Evolutionary conservation across 139 green algal genomes (phyloP).

Genomic region (Chlamydomonas sp.): DNA sequence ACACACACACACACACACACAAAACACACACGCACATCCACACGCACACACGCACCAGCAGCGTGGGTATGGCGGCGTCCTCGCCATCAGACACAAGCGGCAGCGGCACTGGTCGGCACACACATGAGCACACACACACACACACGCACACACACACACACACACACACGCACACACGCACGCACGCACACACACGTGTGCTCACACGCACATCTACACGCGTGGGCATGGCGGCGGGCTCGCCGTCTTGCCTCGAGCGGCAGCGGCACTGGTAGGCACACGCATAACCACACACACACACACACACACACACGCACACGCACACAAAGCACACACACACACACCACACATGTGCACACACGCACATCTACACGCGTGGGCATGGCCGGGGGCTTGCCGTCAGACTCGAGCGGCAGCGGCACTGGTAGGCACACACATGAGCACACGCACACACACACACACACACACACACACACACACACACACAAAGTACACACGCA

Average conservation of each 20-base stretch:
- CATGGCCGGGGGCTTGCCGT: neutral
- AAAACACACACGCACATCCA: neutral
- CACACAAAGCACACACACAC: no score
- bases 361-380: no score
- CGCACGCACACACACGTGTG: no score
- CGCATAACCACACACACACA: no score
- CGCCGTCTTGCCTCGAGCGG: neutral
- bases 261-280: neutral
- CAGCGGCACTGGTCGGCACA: neutral
- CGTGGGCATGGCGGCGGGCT: no score
- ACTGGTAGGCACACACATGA: neutral
- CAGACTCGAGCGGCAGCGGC: neutral
- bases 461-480: constrained; percentile 1
- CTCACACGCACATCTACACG: no score
- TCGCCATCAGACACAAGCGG: neutral
- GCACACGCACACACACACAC: neutral
- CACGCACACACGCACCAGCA: neutral
- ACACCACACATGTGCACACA: neutral
- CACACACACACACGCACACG: neutral
- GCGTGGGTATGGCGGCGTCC: neutral
- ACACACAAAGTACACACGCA: neutral
- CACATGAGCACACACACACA: neutral
- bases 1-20: neutral
- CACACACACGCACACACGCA: no score
- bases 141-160: neutral